Evolutionary conservation across 345 rosid species (phyloP), one percentile per base, ranked within the genome.

Genomic region (Linum tenue): DNA sequence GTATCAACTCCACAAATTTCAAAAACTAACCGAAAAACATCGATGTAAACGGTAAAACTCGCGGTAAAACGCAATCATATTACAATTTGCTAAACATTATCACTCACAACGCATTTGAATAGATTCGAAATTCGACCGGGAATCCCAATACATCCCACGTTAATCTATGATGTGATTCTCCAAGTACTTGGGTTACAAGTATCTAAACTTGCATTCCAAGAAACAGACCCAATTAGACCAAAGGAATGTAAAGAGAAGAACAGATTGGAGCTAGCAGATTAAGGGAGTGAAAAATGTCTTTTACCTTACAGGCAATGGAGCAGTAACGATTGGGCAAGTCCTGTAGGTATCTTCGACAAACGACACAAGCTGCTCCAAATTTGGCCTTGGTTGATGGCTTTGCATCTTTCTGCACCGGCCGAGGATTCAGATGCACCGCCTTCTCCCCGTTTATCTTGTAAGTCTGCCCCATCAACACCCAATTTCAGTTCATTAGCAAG

Each of bases 391-490:
- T 83, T 9, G 98, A 89, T 55, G 96, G 92, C 61, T 83, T 89
- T 59, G 90, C 70, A 56, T 91, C 96, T 75, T 85, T 87, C 4
- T 79, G 68, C 69, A 87, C 89, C 39, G 96, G 98, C 70, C 96
- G 69, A 2, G 96, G 85, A 67, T 77, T 87, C 79, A 91, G 76
- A 75, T 89, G 98, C 43, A 91, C 86, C 4, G 96, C 95, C 66
- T 85, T 89, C 67, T 87, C 96, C 11, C 96, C 96, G 70, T 91
- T 91, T 75, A 89, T 84, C 79, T 87, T 89, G 60, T 91, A 91
- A 51, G 96, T 85, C 98, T 88, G 77, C 73, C 57, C 53, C 70
- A 31, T 53, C 16, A 44, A 31, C 53, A 48, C 3, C 42, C 5
- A 11, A 39, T 40, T 35, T 56, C 37, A 40, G 12, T 35, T 64